Percentiles rank a stretch among this genome's conserved stretches.
Conservation (phyloP, 2,329 filamentous ascomycete species). For the Anthostomella pinea region DNA sequence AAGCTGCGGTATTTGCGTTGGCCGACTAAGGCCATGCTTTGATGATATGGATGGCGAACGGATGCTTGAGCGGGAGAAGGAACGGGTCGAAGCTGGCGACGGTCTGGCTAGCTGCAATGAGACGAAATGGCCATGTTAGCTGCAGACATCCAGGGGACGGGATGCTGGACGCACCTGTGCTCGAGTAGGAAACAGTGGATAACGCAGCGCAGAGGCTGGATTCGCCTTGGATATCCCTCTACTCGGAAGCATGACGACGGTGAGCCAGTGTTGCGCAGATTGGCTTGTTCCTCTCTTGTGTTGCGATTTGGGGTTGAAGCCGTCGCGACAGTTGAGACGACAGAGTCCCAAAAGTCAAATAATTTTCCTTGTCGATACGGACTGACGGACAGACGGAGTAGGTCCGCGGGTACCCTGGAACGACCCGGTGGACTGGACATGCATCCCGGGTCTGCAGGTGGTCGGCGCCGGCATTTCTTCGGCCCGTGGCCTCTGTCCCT, state of each 20-base stretch:
- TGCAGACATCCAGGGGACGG: too few species aligned
- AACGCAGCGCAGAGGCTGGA: constrained; percentile 41
- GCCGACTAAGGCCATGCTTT: constrained; percentile 18
- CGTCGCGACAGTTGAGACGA: too few species aligned
- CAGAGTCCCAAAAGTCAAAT: too few species aligned
- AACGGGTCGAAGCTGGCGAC: constrained; percentile 10
- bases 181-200: constrained; percentile 18
- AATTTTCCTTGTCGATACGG: too few species aligned
- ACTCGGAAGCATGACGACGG: constrained; percentile 50
- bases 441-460: too few species aligned
- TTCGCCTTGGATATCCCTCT: constrained; percentile 49
- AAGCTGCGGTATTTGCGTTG: constrained; percentile 17
- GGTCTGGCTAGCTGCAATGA: constrained; percentile 13
- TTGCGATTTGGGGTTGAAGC: too few species aligned
- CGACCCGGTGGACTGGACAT: too few species aligned
- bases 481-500: too few species aligned
- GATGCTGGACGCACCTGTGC: constrained; percentile 33
- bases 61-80: constrained; percentile 18
- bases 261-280: not conserved
- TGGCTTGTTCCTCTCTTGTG: not conserved
- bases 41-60: constrained; percentile 15
- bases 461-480: too few species aligned
- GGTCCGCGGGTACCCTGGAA: too few species aligned
- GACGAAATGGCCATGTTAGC: too few species aligned
- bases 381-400: too few species aligned